Base-by-base conservation (phyloP, 805 yeast genomes). In the Priceomyces medius region DNA sequence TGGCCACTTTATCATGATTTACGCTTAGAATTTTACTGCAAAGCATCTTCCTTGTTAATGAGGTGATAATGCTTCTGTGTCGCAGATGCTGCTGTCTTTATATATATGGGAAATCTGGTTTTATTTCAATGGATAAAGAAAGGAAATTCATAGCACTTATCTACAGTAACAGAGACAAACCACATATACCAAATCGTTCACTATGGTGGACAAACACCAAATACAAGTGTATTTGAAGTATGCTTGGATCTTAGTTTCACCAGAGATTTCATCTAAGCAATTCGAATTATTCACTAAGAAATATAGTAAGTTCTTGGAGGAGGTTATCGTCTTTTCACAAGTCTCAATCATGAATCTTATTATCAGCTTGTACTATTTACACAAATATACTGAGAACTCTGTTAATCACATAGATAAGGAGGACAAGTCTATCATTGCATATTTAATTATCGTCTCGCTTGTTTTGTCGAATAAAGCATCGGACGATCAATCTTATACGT, bases 401-500 rank as follows among this genome's bases (percentile, higher is more conserved):
- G 21, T 46, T 7, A 41, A 38, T 35, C 24, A 31, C 6, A 20
- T 48, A 9, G 42, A 41, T 35, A 12, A 34, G 21, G 52, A 45
- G 10, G 44, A 46, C 9, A 47, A 44, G 34, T 41, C 49, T 4
- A 45, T 58, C 40, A 34, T 49, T 8, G 50, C 53, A 7, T 59
- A 63, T 38, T 35, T 62, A 13, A 46, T 63, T 3, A 40, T 62
- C 7, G 53, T 49, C 20, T 48, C 64, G 13, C 44, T 64, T 10
- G 49, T 64, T 2, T 52, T 64, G 19, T 53, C 67, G 21, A 64
- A 76, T 54, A 76, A 76, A 53, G 58, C 71, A 17, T 63, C 58
- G 43, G 77, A 76, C 51, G 81, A 76, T 48, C 77, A 71, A 38
- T 67, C 73, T 31, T 76, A 73, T 45, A 73, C 79, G 2, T 59